A percentile compares a stretch with the other conserved stretches of the same genome.
Conservation (phyloP, 768 basidiomycete species). For the Kwoniella botswanensis region DNA sequence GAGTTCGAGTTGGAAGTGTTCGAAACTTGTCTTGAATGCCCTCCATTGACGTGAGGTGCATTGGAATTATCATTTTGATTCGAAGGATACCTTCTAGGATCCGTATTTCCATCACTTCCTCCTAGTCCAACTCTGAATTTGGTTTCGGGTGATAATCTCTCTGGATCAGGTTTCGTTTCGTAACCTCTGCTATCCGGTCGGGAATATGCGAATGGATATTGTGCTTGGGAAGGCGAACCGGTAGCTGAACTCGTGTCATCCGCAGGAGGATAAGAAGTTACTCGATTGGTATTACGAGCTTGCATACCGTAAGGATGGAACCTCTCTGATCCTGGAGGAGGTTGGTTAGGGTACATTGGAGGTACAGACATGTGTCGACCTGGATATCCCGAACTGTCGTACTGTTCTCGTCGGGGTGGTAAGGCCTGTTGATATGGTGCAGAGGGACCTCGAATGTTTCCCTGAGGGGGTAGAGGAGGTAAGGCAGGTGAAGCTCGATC, state of each 20-base stretch:
- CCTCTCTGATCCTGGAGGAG: constrained; percentile 2
- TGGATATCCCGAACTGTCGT: constrained; percentile 18
- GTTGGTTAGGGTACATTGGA: constrained; percentile 16
- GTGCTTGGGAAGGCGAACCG: constrained; percentile 12
- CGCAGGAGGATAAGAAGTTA: constrained; percentile 15
- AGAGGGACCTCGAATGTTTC: constrained; percentile 11
- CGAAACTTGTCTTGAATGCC: constrained; percentile 20
- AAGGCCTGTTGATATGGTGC: constrained; percentile 4
- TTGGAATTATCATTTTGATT: too few species aligned
- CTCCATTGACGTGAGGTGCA: background rate
- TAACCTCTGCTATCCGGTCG: constrained; percentile 17
- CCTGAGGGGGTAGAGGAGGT: constrained; percentile 5
- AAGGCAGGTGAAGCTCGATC: constrained; percentile 4
- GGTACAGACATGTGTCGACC: constrained; percentile 31
- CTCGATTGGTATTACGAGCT: constrained; percentile 1
- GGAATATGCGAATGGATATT: constrained; percentile 15
- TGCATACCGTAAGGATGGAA: constrained; percentile 25
- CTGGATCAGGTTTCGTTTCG: constrained; percentile 3
- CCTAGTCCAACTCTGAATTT: constrained; percentile 10
- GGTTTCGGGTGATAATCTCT: constrained; percentile 19
- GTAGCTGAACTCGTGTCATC: constrained; percentile 6
- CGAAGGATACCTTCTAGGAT: constrained; percentile 23
- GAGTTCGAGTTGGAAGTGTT: background rate
- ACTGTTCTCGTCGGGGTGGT: constrained; percentile 20
- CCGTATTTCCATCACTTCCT: constrained; percentile 7